A percentile compares a stretch with the other conserved stretches of the same genome.
Evolutionary conservation across 2,329 filamentous ascomycete species (phyloP).

Genomic region (Verticillium dahliae): DNA sequence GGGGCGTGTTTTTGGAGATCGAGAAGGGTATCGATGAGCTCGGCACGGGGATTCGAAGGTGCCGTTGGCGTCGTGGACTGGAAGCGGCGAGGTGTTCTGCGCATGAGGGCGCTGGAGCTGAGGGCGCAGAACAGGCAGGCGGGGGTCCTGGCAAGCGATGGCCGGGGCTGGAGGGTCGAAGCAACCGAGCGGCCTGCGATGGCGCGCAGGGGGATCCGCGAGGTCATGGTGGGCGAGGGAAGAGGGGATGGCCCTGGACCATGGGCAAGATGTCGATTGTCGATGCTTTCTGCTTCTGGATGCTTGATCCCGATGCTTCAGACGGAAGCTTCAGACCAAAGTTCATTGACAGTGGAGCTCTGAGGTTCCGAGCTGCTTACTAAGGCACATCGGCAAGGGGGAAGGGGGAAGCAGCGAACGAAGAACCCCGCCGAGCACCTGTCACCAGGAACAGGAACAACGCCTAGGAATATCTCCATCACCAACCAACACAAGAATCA

Average conservation of each 20-base stretch:
- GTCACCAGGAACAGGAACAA: background rate
- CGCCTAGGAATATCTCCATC: background rate
- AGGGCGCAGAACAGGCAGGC: slow-evolving; percentile 13
- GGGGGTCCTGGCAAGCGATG: background rate
- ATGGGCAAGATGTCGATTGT: background rate
- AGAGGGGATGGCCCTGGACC: background rate
- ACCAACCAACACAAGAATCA: background rate
- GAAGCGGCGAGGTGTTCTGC: slow-evolving; percentile 7
- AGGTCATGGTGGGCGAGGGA: slow-evolving; percentile 15
- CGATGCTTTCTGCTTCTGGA: background rate
- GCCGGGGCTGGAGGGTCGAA: background rate
- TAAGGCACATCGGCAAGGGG: background rate
- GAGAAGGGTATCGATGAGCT: slow-evolving; percentile 53
- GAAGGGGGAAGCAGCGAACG: background rate
- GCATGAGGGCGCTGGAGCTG: background rate
- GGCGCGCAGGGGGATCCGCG: slow-evolving; percentile 20
- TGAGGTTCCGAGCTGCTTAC: background rate
- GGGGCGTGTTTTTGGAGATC: slow-evolving; percentile 56
- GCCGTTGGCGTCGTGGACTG: slow-evolving; percentile 2
- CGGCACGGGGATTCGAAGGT: slow-evolving; percentile 30
- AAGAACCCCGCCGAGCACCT: background rate
- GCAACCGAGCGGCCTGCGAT: slow-evolving; percentile 12
- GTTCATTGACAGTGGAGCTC: background rate
- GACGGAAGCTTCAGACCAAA: background rate
- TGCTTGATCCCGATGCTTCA: background rate